phyloP scores from a whole-genome alignment of 139 green algal genomes.

The Protoeuglena noctilucae region DNA sequence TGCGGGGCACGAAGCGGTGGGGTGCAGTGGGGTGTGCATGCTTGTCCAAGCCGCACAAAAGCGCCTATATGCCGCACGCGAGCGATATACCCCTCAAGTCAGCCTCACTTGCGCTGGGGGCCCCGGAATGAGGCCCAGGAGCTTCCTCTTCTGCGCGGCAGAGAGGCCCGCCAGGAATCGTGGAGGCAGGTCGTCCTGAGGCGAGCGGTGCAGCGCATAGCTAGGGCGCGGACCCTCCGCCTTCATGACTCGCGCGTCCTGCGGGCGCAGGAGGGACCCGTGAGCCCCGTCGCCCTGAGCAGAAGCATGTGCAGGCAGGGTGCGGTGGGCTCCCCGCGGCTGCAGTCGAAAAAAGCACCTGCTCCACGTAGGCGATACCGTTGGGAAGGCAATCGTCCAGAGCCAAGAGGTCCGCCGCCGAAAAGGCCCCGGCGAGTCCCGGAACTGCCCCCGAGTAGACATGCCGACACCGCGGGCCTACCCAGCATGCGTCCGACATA shows the following conservation, averaged over 20 bases:
- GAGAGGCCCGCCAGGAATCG: no score
- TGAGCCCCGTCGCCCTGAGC: background rate
- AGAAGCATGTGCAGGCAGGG: background rate
- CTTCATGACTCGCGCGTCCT: no score
- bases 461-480: background rate
- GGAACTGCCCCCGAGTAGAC: background rate
- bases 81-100: no score
- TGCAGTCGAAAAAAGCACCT: background rate
- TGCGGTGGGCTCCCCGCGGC: background rate
- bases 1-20: no score
- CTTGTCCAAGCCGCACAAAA: no score
- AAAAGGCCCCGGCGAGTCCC: slow-evolving; percentile 2
- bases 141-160: no score
- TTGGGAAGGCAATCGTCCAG: background rate
- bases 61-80: no score
- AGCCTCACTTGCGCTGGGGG: no score
- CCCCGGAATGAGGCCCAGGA: no score
- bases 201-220: background rate
- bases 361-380: slow-evolving; percentile 4
- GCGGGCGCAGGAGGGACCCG: no score
- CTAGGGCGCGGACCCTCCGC: background rate
- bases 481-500: background rate
- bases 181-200: background rate
- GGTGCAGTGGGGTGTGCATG: no score
- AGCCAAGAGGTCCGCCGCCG: background rate